Base-by-base conservation (phyloP, 352 stramenopile species). In the Globisporangium radiosum region DNA sequence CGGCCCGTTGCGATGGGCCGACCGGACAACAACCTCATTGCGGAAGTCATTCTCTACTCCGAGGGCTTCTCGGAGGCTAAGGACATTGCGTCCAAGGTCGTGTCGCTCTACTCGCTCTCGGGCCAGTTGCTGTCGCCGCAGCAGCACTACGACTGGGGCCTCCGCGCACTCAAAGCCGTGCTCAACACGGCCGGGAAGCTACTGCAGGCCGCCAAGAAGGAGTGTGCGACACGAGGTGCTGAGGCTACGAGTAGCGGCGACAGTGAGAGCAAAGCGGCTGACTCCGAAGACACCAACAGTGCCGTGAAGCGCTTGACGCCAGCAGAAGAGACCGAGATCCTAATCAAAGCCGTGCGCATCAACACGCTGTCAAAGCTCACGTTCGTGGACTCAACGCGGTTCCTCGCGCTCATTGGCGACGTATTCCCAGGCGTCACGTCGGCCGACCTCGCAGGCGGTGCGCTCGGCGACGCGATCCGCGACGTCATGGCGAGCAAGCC, bases 351-450 rank as follows among this genome's bases (percentile, higher is more conserved):
- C 5, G 86, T 98, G 40, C 85, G 94, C 4, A 95, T 98, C 47
- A 98, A 98, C 70, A 98, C 92, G 17, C 68, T 98, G 5, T 97
- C 91, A 1, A 98, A 98, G 75, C 83, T 98, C 48, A 98, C 92
- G 5, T 97, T 96, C 52, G 78, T 79, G 17, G 95, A 98, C 66
- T 92, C 90, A 11, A 75, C 71, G 1, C 76, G 82, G 0, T 98
- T 98, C 59, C 62, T 97, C 6, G 86, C 81, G 7, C 75, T 98
- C 2, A 97, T 98, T 53, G 78, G 85, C 6, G 95, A 98, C 54
- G 84, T 98, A 0, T 98, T 98, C 57, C 92, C 91, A 0, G 92
- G 92, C 6, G 81, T 95, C 0, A 78, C 78, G 7, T 95, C 79
- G 0, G 70, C 74, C 2, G 92, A 98, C 63, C 75, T 97, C 36